Base-by-base conservation (phyloP, 2,329 filamentous ascomycete genomes). In the Amauroascus niger region DNA sequence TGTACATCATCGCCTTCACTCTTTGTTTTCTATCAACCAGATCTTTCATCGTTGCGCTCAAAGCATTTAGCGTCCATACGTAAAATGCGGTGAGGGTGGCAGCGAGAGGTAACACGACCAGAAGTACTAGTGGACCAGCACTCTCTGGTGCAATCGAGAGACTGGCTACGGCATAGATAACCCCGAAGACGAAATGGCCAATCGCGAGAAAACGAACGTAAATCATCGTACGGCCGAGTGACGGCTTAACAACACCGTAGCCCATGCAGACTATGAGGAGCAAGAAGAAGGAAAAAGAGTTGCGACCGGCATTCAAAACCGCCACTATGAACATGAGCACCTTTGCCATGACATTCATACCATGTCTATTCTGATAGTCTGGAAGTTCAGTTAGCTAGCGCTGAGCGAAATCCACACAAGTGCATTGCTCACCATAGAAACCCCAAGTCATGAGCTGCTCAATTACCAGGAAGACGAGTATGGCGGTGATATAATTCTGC, bases 361-460 rank as follows among this genome's bases (percentile, higher is more conserved):
- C 93, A 65, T 95, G 82, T 37, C 86, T 81, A 69, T 98, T 98
- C 66, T 95, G 82, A 68, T 87, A 97, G 71, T 98, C 93, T 87
- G 57, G 13, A 16, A 47, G 22, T 9, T 3, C 16, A 32, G 57
- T 78, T 64, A 78, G 73, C 48, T 41, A 40, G 20, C 18, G 33
- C 13, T 11, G 24, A 9, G 26, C 13, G 3, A 16, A 32, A 14
- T 20, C 13, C 6, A 51, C 30, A 43, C 2, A n/a, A 35, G 4
- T 30, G 13, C 2, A 45, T 30, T n/a, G 57, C 76, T 56, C 74
- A 87, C 84, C 83, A 69, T 97, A 98, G 74, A 95, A 98, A 41
- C 88, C 89, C 93, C 93, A 98, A 1, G 93, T 98, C 81, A 97
- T 90, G 65, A 97, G 76, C 83, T 97, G 95, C 69, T 98, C 93